phyloP scores from a whole-genome alignment of 23 red algal species.

The Cyanidiococcus yangmingshanensis region DNA sequence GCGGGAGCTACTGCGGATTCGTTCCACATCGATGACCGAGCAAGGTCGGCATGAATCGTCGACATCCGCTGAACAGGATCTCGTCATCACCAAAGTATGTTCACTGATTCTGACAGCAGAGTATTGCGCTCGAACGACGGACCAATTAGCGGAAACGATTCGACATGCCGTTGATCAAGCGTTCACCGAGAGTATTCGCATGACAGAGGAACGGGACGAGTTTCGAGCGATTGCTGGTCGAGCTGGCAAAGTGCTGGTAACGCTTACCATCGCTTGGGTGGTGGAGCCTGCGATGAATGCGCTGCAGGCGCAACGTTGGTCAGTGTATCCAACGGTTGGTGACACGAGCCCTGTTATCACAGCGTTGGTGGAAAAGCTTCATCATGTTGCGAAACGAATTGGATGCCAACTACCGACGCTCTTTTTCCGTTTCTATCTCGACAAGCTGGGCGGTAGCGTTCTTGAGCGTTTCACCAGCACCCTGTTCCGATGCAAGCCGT shows the following conservation, averaged over 20 bases:
- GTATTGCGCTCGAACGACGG: constrained; percentile 69
- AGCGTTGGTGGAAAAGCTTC: constrained; percentile 40
- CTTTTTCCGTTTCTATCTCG: constrained; percentile 72
- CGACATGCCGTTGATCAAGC: constrained; percentile 47
- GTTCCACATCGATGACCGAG: background rate
- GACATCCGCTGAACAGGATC: background rate
- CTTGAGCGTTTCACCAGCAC: constrained; percentile 30
- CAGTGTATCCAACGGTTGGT: constrained; percentile 44
- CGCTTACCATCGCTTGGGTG: constrained; percentile 32
- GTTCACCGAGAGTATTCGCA: constrained; percentile 48
- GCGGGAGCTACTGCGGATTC: constrained; percentile 19
- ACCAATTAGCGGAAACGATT: constrained; percentile 51
- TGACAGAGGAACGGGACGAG: constrained; percentile 52
- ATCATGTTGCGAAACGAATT: constrained; percentile 1
- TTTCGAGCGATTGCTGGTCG: constrained; percentile 57
- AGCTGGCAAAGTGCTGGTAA: constrained; percentile 45
- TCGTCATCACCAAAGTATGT: background rate
- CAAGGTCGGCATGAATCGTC: background rate
- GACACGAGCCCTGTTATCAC: constrained; percentile 54
- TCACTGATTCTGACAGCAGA: constrained; percentile 31
- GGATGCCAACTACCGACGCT: constrained; percentile 36
- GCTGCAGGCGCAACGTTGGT: constrained; percentile 47
- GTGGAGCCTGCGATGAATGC: constrained; percentile 45
- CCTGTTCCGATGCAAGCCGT: constrained; percentile 35
- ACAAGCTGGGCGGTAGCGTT: constrained; percentile 52